A percentile compares a stretch with the other conserved stretches of the same genome.
Conservation (phyloP, 148 eudicot species). For the Camellia japonica region DNA sequence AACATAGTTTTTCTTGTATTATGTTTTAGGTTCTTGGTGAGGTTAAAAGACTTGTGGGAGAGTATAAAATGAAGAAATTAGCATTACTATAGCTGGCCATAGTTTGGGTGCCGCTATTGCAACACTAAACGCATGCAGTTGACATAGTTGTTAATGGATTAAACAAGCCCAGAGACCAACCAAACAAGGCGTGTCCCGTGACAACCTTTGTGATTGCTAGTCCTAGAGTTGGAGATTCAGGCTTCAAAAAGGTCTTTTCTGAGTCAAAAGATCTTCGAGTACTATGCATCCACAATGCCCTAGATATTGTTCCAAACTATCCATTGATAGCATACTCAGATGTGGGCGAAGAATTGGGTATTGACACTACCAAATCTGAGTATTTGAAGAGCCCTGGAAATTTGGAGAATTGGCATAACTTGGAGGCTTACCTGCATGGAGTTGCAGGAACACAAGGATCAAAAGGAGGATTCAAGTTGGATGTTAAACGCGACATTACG, state of each 20-base stretch:
- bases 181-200: conserved; percentile 36
- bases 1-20: no score
- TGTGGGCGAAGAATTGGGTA: conserved; percentile 43
- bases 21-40: conserved; percentile 46
- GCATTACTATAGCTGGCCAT: conserved; percentile 62
- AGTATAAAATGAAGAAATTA: conserved; percentile 52
- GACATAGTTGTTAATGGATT: conserved; percentile 52
- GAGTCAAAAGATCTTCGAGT: conserved; percentile 28
- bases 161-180: conserved; percentile 5
- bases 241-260: conserved; percentile 29
- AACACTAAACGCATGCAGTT: conserved; percentile 45
- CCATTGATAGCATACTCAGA: conserved; percentile 50
- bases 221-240: conserved; percentile 56
- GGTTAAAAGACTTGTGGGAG: conserved; percentile 37
- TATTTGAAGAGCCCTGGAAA: conserved; percentile 52
- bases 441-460: conserved; percentile 54
- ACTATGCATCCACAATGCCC: conserved; percentile 34
- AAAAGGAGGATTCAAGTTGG: conserved; percentile 47
- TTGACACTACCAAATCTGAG: conserved; percentile 48
- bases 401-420: conserved; percentile 50
- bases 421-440: conserved; percentile 72
- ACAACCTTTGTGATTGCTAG: conserved; percentile 52
- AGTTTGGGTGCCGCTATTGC: conserved; percentile 57
- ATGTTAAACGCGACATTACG: conserved; percentile 46
- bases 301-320: conserved; percentile 47